These are phyloP conservation scores for Selenicereus undatus DNA, from an alignment of 148 eudicot genomes.

Conservation along the genomic window DNA sequence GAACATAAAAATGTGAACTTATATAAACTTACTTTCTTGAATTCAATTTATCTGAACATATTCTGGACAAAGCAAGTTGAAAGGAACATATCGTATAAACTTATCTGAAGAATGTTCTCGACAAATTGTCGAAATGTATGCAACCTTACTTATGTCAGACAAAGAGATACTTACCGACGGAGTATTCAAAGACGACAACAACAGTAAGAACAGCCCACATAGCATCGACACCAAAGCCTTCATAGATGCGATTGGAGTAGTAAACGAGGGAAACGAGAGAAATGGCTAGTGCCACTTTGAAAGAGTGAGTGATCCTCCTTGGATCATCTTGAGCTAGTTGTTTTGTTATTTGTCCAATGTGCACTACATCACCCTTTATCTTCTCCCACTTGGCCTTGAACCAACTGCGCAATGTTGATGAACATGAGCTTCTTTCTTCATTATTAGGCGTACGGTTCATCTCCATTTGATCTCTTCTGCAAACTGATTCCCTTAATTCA, in stretches of 20 bases:
- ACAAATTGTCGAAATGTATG: too few relatives aligned
- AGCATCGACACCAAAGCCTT: conserved; percentile 50
- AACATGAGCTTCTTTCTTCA: background rate
- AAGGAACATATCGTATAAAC: too few relatives aligned
- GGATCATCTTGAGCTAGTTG: conserved; percentile 44
- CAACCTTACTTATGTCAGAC: background rate
- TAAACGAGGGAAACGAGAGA: conserved; percentile 48
- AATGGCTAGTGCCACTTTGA: conserved; percentile 57
- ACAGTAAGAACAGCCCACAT: conserved; percentile 74
- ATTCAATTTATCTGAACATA: too few relatives aligned
- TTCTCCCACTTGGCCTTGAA: conserved; percentile 3
- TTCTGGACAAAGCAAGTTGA: too few relatives aligned
- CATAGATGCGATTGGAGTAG: conserved; percentile 43
- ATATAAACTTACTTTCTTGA: too few relatives aligned
- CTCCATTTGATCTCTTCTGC: background rate
- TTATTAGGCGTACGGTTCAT: background rate
- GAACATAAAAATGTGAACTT: too few relatives aligned
- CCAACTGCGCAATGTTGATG: background rate
- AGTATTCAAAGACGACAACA: conserved; percentile 55
- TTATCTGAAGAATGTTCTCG: too few relatives aligned
- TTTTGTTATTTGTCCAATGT: conserved; percentile 14
- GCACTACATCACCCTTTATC: background rate
- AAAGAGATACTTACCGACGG: conserved; percentile 40
- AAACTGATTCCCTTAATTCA: too few relatives aligned
- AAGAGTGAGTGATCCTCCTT: conserved; percentile 40